Percentiles rank a stretch among this genome's conserved stretches.
These are phyloP conservation scores for Candida nitratophila DNA, from an alignment of 805 yeast genomes.

Conservation along the genomic window DNA sequence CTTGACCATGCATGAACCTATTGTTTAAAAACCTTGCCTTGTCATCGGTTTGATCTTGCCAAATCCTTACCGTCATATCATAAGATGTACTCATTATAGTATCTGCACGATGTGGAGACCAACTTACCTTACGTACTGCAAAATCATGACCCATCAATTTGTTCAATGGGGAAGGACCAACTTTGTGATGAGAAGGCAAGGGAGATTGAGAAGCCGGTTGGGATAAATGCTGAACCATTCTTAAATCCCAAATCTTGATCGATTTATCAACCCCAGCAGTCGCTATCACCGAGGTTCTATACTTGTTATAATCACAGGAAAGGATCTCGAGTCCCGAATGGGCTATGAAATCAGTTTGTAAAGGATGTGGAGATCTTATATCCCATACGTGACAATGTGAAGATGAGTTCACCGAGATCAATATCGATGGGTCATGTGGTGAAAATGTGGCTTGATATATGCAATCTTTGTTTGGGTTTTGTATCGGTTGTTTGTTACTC, in stretches of 20 bases:
- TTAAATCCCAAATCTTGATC: slow-evolving; percentile 80
- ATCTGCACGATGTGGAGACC: slow-evolving; percentile 85
- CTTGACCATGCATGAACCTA: slow-evolving; percentile 38
- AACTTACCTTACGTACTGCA: slow-evolving; percentile 73
- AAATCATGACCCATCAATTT: slow-evolving; percentile 82
- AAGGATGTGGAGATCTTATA: slow-evolving; percentile 56
- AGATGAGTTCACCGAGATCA: slow-evolving; percentile 68
- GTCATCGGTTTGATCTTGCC: slow-evolving; percentile 68
- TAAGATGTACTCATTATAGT: slow-evolving; percentile 72
- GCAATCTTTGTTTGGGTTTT: slow-evolving; percentile 42
- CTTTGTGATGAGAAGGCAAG: slow-evolving; percentile 34
- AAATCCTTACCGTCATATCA: slow-evolving; percentile 87
- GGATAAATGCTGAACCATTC: slow-evolving; percentile 48
- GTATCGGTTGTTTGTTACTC: slow-evolving; percentile 25
- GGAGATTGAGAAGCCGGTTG: slow-evolving; percentile 25
- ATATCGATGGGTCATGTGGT: slow-evolving; percentile 70
- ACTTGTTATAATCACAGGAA: slow-evolving; percentile 86
- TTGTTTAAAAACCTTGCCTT: slow-evolving; percentile 46
- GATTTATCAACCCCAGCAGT: slow-evolving; percentile 90
- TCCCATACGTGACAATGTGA: slow-evolving; percentile 82
- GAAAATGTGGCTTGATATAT: slow-evolving; percentile 76
- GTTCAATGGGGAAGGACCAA: slow-evolving; percentile 64
- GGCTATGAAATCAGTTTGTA: slow-evolving; percentile 54
- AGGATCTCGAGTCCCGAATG: slow-evolving; percentile 80
- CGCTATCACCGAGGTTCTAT: slow-evolving; percentile 70